A percentile compares a stretch with the other conserved stretches of the same genome.
phyloP scores from a whole-genome alignment of 176 grass and related monocot genomes.

The Puya raimondii region DNA sequence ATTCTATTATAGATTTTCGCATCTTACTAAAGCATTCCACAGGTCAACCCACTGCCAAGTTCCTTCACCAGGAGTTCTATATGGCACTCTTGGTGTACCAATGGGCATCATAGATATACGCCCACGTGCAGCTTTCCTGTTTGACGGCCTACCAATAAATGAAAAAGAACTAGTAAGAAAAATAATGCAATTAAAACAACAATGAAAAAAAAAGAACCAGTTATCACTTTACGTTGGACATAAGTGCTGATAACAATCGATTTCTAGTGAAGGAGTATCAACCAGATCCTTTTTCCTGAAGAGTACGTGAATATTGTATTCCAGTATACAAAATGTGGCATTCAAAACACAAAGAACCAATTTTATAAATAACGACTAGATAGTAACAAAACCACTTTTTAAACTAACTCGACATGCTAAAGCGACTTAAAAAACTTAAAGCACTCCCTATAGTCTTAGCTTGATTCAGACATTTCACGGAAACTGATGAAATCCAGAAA shows the following conservation, averaged over 20 bases:
- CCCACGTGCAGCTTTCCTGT: constrained; percentile 39
- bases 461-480: no score
- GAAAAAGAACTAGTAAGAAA: neutral
- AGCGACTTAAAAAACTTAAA: no score
- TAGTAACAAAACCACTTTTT: no score
- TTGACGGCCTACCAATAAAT: constrained; percentile 36
- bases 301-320: no score
- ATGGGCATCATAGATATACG: constrained; percentile 67
- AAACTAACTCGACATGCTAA: no score
- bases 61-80: constrained; percentile 68
- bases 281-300: no score
- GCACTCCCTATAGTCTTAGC: no score
- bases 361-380: no score
- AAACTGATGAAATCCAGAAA: no score
- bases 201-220: neutral
- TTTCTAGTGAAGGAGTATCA: neutral
- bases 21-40: constrained; percentile 84
- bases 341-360: no score
- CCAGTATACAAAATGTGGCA: no score
- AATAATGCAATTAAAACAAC: neutral
- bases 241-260: neutral
- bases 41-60: constrained; percentile 68
- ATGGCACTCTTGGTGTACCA: constrained; percentile 67
- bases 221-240: neutral
- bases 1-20: constrained; percentile 3